phyloP scores from a whole-genome alignment of 1,284 basidiomycete genomes.

The Ceratobasidium sp. region DNA sequence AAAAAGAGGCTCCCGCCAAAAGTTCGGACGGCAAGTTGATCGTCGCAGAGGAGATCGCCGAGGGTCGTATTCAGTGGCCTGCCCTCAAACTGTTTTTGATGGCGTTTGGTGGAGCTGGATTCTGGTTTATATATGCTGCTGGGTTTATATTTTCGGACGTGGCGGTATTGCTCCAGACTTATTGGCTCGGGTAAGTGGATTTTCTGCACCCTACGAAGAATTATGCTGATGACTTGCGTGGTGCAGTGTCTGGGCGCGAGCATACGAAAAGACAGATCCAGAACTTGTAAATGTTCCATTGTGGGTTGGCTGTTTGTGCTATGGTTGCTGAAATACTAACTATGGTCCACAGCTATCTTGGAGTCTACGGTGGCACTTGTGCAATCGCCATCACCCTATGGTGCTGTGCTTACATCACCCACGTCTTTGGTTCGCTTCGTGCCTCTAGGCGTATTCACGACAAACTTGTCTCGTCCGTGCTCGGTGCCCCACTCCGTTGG shows the following conservation, averaged over 20 bases:
- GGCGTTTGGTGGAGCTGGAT: constrained; percentile 59
- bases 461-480: constrained; percentile 67
- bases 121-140: constrained; percentile 54
- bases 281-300: constrained; percentile 55
- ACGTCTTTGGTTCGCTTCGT: constrained; percentile 61
- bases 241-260: constrained; percentile 58
- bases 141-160: constrained; percentile 44
- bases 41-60: constrained; percentile 69
- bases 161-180: constrained; percentile 47
- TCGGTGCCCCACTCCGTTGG: constrained; percentile 69
- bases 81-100: constrained; percentile 54
- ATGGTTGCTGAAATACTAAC: constrained; percentile 39
- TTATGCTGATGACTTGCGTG: constrained; percentile 53
- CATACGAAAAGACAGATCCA: constrained; percentile 54
- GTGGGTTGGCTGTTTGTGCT: constrained; percentile 54
- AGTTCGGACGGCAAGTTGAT: constrained; percentile 64
- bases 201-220: constrained; percentile 53
- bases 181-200: constrained; percentile 48
- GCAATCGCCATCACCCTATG: constrained; percentile 55
- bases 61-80: constrained; percentile 67
- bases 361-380: constrained; percentile 62
- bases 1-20: constrained; percentile 53
- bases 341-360: constrained; percentile 61
- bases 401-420: constrained; percentile 56
- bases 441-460: constrained; percentile 71